Evolutionary conservation across 352 stramenopile genomes (phyloP), one percentile per base, ranked within the genome.

Genomic region (Phytophthora pisi): DNA sequence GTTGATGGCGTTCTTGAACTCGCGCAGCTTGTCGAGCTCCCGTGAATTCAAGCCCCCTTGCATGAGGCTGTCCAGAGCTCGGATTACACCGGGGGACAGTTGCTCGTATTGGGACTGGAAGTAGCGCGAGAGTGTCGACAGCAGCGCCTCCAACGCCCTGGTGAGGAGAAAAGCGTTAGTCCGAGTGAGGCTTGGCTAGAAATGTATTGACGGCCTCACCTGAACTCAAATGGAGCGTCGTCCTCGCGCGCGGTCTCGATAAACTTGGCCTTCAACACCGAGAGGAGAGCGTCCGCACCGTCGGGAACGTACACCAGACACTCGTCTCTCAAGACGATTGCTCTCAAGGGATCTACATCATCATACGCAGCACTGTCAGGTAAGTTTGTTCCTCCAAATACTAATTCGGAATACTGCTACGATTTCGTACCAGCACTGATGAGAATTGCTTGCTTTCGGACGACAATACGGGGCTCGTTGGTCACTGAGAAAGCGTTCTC

Each of bases 1-100:
- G 66, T 91, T 84, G 64, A 91, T 90, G 1, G 77, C 79, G 54
- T 92, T 92, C 54, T 92, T 92, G 61, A 92, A 85, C 18, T 77
- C 72, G 0, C 84, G 84, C 26, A 92, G 55, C 24, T 72, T 88
- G 24, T 92, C 80, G 4, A 92, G 64, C 23, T 92, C 82, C 3
- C 71, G 67, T 0, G 80, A 57, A 3, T 77, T 78, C 16, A 84
- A 74, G 42, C 72, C 75, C 5, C 78, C 81, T 20, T 74, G 74
- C 36, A 82, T 80, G 5, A 92, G 64, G 5, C 68, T 65, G 38
- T 92, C 79, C 3, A 91, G 61, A 5, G 81, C 75, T 40, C 62
- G 26, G 10, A 79, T 67, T n/a, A 90, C 71, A 18, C 75, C 68
- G 0, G 83, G 79, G 6, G 79, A 64, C 5, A 71, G 64, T 30